Conservation (phyloP, 2,329 filamentous ascomycete genomes). For the Colletotrichum nymphaeae region DNA sequence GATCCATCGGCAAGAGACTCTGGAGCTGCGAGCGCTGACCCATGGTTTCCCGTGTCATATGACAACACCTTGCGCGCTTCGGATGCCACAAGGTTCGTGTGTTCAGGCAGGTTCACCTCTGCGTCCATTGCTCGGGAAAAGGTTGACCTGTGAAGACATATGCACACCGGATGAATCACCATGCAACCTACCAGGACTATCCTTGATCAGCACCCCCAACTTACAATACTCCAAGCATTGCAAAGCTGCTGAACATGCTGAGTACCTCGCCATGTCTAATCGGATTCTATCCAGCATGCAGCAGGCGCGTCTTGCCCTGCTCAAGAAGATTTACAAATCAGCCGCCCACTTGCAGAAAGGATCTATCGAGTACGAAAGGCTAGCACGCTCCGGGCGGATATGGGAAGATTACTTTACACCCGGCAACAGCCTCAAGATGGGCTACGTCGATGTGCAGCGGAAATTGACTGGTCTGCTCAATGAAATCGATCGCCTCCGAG, state of each 20-base stretch:
- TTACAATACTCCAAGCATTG: neutral
- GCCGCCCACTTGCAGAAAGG: conserved; percentile 16
- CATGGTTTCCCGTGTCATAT: neutral
- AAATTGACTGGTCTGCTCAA: neutral
- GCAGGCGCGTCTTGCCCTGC: conserved; percentile 17
- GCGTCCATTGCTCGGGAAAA: neutral
- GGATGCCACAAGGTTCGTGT: neutral
- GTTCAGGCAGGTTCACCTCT: neutral
- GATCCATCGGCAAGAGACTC: neutral
- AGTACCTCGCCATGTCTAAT: neutral
- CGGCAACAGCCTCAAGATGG: conserved; percentile 15
- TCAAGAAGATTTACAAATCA: conserved; percentile 25
- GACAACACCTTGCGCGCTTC: neutral
- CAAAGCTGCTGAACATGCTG: neutral
- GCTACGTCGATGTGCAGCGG: conserved; percentile 11
- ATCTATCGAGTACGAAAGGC: conserved; percentile 34
- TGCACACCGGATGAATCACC: neutral
- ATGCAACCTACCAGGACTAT: neutral
- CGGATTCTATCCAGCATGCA: neutral
- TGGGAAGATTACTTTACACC: conserved; percentile 40
- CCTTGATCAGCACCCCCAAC: neutral
- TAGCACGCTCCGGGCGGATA: conserved; percentile 37
- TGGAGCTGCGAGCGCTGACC: neutral
- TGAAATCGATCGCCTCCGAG: conserved; percentile 26
- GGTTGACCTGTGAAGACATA: neutral